Evolutionary conservation across 2,329 filamentous ascomycete species (phyloP).

Genomic region (Lasiodiplodia hormozganensis): DNA sequence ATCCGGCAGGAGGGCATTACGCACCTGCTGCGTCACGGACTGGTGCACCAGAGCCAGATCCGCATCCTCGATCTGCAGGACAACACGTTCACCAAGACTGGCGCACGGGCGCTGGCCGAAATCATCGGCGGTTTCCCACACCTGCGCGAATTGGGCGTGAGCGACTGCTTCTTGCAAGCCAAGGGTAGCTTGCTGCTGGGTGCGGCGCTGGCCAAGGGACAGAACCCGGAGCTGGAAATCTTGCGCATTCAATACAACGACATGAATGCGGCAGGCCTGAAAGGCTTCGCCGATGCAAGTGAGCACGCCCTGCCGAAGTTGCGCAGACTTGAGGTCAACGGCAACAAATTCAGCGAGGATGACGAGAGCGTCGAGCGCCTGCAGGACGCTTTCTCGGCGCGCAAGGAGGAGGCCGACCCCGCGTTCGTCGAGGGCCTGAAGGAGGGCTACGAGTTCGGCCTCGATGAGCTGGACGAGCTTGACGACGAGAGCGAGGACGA

Average conservation of each 20-base stretch:
- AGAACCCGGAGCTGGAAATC: conserved; percentile 79
- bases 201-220: conserved; percentile 73
- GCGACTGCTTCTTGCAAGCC: conserved; percentile 86
- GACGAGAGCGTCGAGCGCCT: conserved; percentile 74
- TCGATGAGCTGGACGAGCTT: conserved; percentile 75
- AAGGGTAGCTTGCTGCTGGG: conserved; percentile 75
- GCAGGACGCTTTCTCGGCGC: conserved; percentile 69
- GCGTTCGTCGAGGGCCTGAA: conserved; percentile 36
- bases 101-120: conserved; percentile 77
- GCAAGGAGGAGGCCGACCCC: conserved; percentile 67
- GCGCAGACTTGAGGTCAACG: conserved; percentile 90
- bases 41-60: conserved; percentile 73
- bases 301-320: conserved; percentile 74
- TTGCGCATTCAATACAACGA: conserved; percentile 94
- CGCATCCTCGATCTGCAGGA: conserved; percentile 90
- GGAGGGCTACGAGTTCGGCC: conserved; percentile 60
- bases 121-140: conserved; percentile 77
- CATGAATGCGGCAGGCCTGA: conserved; percentile 78
- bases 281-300: conserved; percentile 72
- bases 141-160: conserved; percentile 83
- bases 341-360: conserved; percentile 92
- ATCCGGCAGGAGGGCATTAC: conserved; percentile 94
- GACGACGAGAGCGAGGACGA: conserved; percentile 88
- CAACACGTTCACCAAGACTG: conserved; percentile 90
- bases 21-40: conserved; percentile 77